Base-by-base conservation (phyloP, 805 yeast genomes). In the Kodamaea hsintzibuensis region DNA sequence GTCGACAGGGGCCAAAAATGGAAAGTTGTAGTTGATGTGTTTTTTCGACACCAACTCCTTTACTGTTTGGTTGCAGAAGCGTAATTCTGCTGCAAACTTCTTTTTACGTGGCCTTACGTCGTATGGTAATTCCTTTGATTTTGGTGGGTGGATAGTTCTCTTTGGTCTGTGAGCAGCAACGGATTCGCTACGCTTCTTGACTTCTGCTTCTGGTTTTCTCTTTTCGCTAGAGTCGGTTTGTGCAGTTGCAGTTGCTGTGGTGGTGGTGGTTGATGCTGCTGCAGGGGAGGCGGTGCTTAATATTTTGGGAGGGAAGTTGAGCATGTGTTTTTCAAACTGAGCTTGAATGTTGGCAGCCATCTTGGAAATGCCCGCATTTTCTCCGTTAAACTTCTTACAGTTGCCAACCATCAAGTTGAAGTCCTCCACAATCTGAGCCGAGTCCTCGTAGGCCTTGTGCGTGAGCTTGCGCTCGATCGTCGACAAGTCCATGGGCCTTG, bases 131-230 rank as follows among this genome's bases (percentile, higher is more conserved):
- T 95, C 98, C 66, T 90, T 90, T 33, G 97, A 89, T 66, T 89
- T 87, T 51, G 99, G 99, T 2, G 99, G 99, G 68, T 92, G 98
- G 47, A 95, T 91, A 61, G 91, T 95, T 61, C 99, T 83, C 71
- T 93, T 93, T 39, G 98, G 98, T 60, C 99, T 81, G 30, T 92
- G 95, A 50, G 85, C 89, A 19, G 86, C 84, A 6, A 81, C 78
- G 33, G 88, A 83, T 56, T 91, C 96, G 54, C 93, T 80, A 67
- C 96, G 55, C 35, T 53, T 54, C 40, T 53, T 58, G 13, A 53
- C 81, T 49, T 87, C 81, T n/a, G 74, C 73, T 9, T 88, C 89
- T 17, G 82, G 77, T 13, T 84, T 47, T 45, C 60, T 57, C 33
- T 55, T 52, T 3, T 22, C 25, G 25, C 25, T 22, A 6, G 25